Conservation (phyloP, 1,284 basidiomycete species). For the Polyporus tsugae region DNA sequence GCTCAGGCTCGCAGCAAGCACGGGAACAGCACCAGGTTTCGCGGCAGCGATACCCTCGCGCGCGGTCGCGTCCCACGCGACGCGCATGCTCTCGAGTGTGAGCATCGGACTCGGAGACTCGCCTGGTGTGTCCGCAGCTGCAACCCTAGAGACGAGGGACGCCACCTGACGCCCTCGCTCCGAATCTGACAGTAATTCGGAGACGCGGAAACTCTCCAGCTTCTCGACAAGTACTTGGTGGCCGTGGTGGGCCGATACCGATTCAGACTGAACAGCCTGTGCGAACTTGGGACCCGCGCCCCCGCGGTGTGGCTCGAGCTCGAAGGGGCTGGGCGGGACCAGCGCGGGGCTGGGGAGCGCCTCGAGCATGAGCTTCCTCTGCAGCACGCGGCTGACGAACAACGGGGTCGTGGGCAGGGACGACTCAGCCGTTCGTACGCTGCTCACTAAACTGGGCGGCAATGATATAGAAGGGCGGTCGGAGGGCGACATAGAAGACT, state of each 20-base stretch:
- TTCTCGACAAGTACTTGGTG: conserved; percentile 6
- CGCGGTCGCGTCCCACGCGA: conserved; percentile 27
- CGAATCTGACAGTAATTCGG: neutral
- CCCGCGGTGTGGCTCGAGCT: conserved; percentile 36
- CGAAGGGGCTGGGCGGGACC: conserved; percentile 43
- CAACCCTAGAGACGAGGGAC: neutral
- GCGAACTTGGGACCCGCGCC: neutral
- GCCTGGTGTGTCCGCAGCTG: neutral
- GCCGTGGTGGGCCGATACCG: neutral
- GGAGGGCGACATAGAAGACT: conserved; percentile 7
- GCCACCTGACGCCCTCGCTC: neutral
- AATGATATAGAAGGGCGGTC: conserved; percentile 3
- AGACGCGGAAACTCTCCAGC: conserved; percentile 9
- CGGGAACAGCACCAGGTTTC: neutral
- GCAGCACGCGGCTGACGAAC: conserved; percentile 21
- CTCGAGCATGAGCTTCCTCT: conserved; percentile 36
- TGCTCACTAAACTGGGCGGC: conserved; percentile 4
- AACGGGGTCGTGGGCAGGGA: conserved; percentile 21
- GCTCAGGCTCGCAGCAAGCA: conserved; percentile 25
- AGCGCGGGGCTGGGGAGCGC: conserved; percentile 44
- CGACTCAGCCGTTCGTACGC: neutral
- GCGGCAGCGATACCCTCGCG: conserved; percentile 19
- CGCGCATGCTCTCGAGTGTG: conserved; percentile 30
- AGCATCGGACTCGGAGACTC: conserved; percentile 25
- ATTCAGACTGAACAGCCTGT: neutral